phyloP scores from a whole-genome alignment of 140 eudicot species.

The Bidens hawaiensis region DNA sequence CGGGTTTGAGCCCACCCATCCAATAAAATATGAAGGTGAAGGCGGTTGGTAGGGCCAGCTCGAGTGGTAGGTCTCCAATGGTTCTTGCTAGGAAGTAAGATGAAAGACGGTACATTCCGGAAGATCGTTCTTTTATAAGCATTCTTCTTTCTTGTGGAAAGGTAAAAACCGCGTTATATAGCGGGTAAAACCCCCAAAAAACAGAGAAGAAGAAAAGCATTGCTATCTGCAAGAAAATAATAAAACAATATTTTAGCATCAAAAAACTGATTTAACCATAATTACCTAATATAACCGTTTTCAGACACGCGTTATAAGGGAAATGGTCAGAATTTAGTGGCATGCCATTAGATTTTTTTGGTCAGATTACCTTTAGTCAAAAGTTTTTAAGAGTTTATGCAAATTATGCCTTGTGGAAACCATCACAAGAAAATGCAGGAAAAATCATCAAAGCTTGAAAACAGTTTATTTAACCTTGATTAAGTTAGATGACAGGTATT shows the following conservation, averaged over 20 bases:
- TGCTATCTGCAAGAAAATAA: constrained; percentile 60
- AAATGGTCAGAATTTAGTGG: too few species aligned
- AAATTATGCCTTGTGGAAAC: too few species aligned
- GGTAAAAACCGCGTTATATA: constrained; percentile 92
- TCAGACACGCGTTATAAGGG: background rate
- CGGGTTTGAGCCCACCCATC: constrained; percentile 98
- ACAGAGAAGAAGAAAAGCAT: constrained; percentile 98
- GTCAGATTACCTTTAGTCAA: too few species aligned
- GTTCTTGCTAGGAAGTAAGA: constrained; percentile 94
- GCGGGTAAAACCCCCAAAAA: constrained; percentile 98
- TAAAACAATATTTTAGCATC: background rate
- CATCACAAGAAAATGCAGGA: too few species aligned
- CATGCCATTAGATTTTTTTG: too few species aligned
- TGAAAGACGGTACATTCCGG: constrained; percentile 98
- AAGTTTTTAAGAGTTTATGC: too few species aligned
- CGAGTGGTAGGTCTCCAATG: constrained; percentile 88
- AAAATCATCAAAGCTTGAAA: too few species aligned
- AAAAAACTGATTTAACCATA: background rate
- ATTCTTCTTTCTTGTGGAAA: constrained; percentile 93
- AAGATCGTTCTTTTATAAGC: constrained; percentile 91
- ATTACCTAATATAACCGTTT: background rate
- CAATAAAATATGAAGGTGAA: constrained; percentile 89
- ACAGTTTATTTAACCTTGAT: too few species aligned
- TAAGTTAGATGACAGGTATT: too few species aligned
- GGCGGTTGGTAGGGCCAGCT: constrained; percentile 90